Conservation (phyloP, 352 stramenopile genomes). For the Hyaloperonospora brassicae region DNA sequence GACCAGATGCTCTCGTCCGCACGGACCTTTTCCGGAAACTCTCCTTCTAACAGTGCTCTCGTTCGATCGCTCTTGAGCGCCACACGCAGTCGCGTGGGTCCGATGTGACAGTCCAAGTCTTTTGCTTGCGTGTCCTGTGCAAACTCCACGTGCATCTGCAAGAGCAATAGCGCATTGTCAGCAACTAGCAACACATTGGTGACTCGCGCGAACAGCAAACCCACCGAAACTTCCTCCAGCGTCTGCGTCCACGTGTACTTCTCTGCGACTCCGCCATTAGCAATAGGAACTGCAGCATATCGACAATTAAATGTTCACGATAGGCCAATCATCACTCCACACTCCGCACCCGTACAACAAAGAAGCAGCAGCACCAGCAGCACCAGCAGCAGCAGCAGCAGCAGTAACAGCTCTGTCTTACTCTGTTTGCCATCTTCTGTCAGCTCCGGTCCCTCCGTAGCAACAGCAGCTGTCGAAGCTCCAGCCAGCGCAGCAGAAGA, state of each 20-base stretch:
- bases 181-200: neutral
- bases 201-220: neutral
- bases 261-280: constrained; percentile 81
- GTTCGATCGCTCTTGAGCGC: constrained; percentile 43
- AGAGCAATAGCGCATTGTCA: neutral
- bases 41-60: constrained; percentile 59
- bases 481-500: neutral
- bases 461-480: neutral
- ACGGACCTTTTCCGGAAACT: constrained; percentile 90
- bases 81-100: constrained; percentile 79
- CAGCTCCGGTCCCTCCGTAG: constrained; percentile 6
- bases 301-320: neutral
- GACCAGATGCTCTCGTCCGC: constrained; percentile 98
- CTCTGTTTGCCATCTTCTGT: constrained; percentile 66
- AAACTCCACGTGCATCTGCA: constrained; percentile 81
- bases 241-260: constrained; percentile 98
- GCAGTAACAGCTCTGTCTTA: constrained; percentile 6
- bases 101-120: constrained; percentile 89
- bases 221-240: constrained; percentile 90
- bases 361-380: neutral
- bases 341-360: too few species aligned
- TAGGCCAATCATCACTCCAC: neutral
- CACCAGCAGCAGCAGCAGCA: neutral
- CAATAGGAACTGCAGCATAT: constrained; percentile 58
- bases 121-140: constrained; percentile 82